Percentiles rank a stretch among this genome's conserved stretches.
Evolutionary conservation across 345 rosid genomes (phyloP).

Genomic region (Eucalyptus guilfoylei): DNA sequence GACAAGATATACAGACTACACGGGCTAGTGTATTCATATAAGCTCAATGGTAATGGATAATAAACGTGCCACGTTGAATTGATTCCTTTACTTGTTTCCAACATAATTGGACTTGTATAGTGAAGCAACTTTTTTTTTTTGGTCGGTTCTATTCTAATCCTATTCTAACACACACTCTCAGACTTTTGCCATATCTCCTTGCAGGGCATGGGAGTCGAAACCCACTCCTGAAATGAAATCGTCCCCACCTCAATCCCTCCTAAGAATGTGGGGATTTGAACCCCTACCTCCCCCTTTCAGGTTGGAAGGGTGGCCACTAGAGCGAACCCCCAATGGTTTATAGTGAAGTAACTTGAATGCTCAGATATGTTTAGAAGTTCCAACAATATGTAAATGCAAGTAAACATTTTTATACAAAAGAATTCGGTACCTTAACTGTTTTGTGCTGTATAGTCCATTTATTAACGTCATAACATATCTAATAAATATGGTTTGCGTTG

Average conservation of each 20-base stretch:
- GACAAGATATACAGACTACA: background rate
- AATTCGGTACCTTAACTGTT: background rate
- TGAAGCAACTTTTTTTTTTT: too few species aligned
- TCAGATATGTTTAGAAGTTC: too few species aligned
- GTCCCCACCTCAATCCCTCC: too few species aligned
- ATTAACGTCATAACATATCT: background rate
- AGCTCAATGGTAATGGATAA: background rate
- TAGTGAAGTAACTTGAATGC: background rate
- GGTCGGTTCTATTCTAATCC: too few species aligned
- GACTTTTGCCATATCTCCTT: too few species aligned
- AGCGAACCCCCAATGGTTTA: too few species aligned
- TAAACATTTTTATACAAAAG: background rate
- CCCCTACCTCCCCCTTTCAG: too few species aligned
- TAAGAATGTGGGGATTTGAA: too few species aligned
- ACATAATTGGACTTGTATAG: background rate
- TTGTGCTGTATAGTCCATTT: background rate
- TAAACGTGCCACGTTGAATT: background rate
- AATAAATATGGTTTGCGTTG: background rate
- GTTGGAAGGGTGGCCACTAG: too few species aligned
- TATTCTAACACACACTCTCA: too few species aligned
- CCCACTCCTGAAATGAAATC: too few species aligned
- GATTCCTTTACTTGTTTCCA: background rate
- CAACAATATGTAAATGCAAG: background rate
- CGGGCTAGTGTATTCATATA: background rate
- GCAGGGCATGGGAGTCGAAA: too few species aligned